A percentile compares a stretch with the other conserved stretches of the same genome.
Evolutionary conservation across 345 rosid species (phyloP).

Genomic region (Noccaea caerulescens): DNA sequence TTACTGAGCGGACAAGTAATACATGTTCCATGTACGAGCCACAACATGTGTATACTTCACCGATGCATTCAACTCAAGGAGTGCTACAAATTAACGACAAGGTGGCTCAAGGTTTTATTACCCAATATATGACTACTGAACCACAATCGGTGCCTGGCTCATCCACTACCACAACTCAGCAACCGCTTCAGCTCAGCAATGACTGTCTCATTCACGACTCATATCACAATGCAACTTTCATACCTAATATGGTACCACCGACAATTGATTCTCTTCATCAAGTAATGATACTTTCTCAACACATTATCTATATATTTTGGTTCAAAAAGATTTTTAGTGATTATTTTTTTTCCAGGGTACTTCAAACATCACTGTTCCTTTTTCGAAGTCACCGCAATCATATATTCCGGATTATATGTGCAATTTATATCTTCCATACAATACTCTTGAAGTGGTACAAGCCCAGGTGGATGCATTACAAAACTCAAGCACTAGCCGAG

Average conservation of each 20-base stretch:
- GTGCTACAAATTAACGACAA: background rate
- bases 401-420: background rate
- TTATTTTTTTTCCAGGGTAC: background rate
- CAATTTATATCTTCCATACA: constrained; percentile 35
- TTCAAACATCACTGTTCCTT: constrained; percentile 1
- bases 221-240: background rate
- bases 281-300: constrained; percentile 8
- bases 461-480: constrained; percentile 26
- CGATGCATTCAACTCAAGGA: constrained; percentile 1
- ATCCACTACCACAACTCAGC: constrained; percentile 4
- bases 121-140: constrained; percentile 4
- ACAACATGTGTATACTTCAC: background rate
- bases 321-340: background rate
- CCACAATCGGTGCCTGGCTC: background rate
- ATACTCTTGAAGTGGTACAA: constrained; percentile 31
- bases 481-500: constrained; percentile 12
- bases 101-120: constrained; percentile 10
- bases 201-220: background rate
- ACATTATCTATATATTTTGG: background rate
- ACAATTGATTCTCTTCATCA: constrained; percentile 3
- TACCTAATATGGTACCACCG: background rate
- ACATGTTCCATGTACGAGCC: constrained; percentile 15
- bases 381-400: background rate
- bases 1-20: background rate
- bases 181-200: constrained; percentile 19